phyloP scores from a whole-genome alignment of 805 yeast species.

The Candida ascalaphidarum region DNA sequence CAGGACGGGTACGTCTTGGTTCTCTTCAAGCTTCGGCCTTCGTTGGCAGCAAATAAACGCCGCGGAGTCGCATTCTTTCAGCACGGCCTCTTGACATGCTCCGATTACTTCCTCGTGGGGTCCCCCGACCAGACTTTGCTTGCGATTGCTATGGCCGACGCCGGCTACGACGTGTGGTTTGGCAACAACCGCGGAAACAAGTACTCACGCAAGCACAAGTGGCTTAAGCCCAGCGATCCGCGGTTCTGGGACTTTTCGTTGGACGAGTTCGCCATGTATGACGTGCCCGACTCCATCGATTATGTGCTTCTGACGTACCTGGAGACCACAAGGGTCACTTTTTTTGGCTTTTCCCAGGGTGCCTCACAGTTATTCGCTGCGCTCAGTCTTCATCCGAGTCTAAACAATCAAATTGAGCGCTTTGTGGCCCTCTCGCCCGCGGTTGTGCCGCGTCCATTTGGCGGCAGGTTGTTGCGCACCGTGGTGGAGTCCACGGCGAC shows the following conservation, averaged over 20 bases:
- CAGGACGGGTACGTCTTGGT: slow-evolving; percentile 19
- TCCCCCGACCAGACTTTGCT: slow-evolving; percentile 9
- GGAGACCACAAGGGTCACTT: too few species aligned
- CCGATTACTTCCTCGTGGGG: slow-evolving; percentile 19
- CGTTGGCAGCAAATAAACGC: too few species aligned
- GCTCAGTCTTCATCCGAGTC: slow-evolving; percentile 15
- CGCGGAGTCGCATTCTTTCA: slow-evolving; percentile 19
- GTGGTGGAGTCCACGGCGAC: slow-evolving; percentile 17
- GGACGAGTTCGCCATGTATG: slow-evolving; percentile 86
- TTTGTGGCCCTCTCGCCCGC: slow-evolving; percentile 24
- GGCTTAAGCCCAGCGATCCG: slow-evolving; percentile 17
- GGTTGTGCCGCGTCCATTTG: slow-evolving; percentile 15
- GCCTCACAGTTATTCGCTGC: slow-evolving; percentile 24
- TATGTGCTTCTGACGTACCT: too few species aligned
- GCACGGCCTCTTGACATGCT: slow-evolving; percentile 22
- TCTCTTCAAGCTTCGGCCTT: slow-evolving; percentile 18
- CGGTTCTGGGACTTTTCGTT: slow-evolving; percentile 83
- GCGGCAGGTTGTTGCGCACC: slow-evolving; percentile 14
- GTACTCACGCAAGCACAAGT: slow-evolving; percentile 74
- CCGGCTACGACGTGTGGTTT: slow-evolving; percentile 94
- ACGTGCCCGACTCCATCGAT: slow-evolving; percentile 77
- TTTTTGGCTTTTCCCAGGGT: slow-evolving; percentile 23
- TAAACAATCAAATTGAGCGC: slow-evolving; percentile 12
- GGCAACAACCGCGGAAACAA: slow-evolving; percentile 93
- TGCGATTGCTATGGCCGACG: too few species aligned